phyloP scores from a whole-genome alignment of 129 eudicot species.

The Pulicaria dysenterica region DNA sequence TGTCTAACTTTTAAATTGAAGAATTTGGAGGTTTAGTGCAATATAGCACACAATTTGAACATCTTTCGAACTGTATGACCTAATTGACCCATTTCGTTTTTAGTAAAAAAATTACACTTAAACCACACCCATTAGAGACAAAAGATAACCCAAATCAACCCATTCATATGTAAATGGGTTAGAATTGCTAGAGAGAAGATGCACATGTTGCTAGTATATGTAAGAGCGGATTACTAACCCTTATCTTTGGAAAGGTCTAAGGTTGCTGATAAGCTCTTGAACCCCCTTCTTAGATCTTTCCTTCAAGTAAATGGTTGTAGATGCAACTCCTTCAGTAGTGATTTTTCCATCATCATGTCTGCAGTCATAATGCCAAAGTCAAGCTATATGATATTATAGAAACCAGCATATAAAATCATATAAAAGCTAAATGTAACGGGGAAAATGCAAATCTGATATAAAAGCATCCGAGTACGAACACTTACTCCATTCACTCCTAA shows the following conservation, averaged over 20 bases:
- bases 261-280: slow-evolving; percentile 84
- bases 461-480: background rate
- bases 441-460: background rate
- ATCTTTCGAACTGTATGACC: too few species aligned
- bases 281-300: slow-evolving; percentile 67
- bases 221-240: slow-evolving; percentile 48
- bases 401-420: background rate
- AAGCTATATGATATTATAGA: background rate
- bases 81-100: too few species aligned
- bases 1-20: too few species aligned
- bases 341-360: slow-evolving; percentile 99
- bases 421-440: background rate
- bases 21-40: too few species aligned
- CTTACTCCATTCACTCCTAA: background rate
- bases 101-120: too few species aligned
- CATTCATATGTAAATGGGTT: too few species aligned
- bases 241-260: slow-evolving; percentile 92
- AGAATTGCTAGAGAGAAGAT: background rate
- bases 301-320: slow-evolving; percentile 89
- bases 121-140: too few species aligned
- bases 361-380: slow-evolving; percentile 6
- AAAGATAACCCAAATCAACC: too few species aligned
- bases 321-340: slow-evolving; percentile 93
- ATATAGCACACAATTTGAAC: too few species aligned
- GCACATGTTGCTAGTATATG: background rate